phyloP scores from a whole-genome alignment of 805 yeast species.

The Maudiozyma pseudohumilis region DNA sequence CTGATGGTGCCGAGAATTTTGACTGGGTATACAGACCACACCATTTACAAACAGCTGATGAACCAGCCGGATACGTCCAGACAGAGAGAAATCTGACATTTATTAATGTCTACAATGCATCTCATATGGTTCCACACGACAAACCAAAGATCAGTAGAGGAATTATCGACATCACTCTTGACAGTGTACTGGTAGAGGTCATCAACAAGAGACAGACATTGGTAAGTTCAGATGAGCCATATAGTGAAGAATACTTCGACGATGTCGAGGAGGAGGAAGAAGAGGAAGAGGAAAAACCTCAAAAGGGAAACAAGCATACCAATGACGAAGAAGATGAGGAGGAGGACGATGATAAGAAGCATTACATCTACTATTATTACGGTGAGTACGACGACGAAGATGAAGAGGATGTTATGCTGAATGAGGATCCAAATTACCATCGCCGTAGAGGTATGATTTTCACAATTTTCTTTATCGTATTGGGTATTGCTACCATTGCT shows the following conservation, averaged over 20 bases:
- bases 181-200: constrained; percentile 44
- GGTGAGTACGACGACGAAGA: constrained; percentile 1
- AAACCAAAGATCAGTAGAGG: constrained; percentile 60
- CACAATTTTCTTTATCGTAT: not conserved
- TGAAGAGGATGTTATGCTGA: constrained; percentile 3
- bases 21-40: constrained; percentile 34
- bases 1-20: constrained; percentile 17
- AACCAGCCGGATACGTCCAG: constrained; percentile 36
- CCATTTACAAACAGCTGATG: constrained; percentile 25
- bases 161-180: constrained; percentile 44
- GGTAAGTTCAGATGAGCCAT: constrained; percentile 29
- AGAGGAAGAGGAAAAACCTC: constrained; percentile 1
- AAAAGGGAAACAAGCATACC: not conserved
- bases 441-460: constrained; percentile 4
- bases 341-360: constrained; percentile 1
- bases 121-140: constrained; percentile 94
- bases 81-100: constrained; percentile 68
- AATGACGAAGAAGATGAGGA: constrained; percentile 1
- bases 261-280: constrained; percentile 17
- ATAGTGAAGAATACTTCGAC: constrained; percentile 37
- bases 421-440: constrained; percentile 6
- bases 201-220: constrained; percentile 43
- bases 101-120: constrained; percentile 60
- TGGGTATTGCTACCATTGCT: not conserved
- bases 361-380: not conserved